Percentiles rank a stretch among this genome's conserved stretches.
These are phyloP conservation scores for Globisporangium emineosum DNA, from an alignment of 352 stramenopile genomes.

Conservation along the genomic window DNA sequence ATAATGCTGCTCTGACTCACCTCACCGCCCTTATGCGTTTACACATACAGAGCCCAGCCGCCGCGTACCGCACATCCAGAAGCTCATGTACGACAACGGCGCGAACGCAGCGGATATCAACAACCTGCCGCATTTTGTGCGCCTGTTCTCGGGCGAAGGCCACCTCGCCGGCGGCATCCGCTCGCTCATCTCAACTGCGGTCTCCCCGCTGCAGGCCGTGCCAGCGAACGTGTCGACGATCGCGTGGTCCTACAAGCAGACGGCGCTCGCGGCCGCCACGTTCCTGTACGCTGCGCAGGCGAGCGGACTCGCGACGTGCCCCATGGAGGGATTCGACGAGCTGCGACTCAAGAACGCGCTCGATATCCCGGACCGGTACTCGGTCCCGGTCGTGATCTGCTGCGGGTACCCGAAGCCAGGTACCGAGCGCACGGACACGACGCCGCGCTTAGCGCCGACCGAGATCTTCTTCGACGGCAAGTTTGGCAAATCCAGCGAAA, in stretches of 20 bases:
- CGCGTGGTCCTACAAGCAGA: slow-evolving; percentile 84
- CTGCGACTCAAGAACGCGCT: slow-evolving; percentile 54
- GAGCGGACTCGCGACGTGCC: slow-evolving; percentile 63
- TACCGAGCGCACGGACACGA: slow-evolving; percentile 14
- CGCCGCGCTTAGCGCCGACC: slow-evolving; percentile 47
- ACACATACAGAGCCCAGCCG: slow-evolving; percentile 55
- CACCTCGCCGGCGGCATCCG: slow-evolving; percentile 50
- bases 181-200: slow-evolving; percentile 48
- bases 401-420: slow-evolving; percentile 52
- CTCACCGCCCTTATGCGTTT: too few species aligned
- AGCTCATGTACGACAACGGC: slow-evolving; percentile 62
- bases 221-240: slow-evolving; percentile 61
- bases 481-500: slow-evolving; percentile 63
- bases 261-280: slow-evolving; percentile 60
- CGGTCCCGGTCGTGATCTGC: slow-evolving; percentile 67
- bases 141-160: slow-evolving; percentile 72
- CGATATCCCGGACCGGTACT: slow-evolving; percentile 78
- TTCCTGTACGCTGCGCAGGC: slow-evolving; percentile 72
- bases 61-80: slow-evolving; percentile 64
- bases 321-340: slow-evolving; percentile 83
- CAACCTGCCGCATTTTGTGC: slow-evolving; percentile 61
- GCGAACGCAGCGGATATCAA: slow-evolving; percentile 38
- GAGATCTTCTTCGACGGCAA: slow-evolving; percentile 86
- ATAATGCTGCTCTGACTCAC: too few species aligned
- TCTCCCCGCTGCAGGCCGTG: slow-evolving; percentile 63